phyloP scores from a whole-genome alignment of 2,329 filamentous ascomycete genomes.

The Colletotrichum noveboracense region DNA sequence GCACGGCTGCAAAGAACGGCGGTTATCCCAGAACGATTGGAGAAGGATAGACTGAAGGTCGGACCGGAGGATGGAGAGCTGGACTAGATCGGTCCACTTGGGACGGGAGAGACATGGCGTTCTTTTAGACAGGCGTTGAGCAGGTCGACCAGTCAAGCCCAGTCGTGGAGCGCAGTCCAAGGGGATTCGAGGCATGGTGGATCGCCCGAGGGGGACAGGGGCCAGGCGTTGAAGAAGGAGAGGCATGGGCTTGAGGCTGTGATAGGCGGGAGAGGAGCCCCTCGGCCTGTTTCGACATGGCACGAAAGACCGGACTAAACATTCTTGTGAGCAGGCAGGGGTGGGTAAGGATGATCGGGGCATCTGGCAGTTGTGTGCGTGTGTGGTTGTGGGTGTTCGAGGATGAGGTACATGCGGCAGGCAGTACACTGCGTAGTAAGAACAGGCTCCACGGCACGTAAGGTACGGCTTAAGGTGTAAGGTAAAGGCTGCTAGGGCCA shows the following conservation, averaged over 20 bases:
- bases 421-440: background rate
- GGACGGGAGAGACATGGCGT: slow-evolving; percentile 23
- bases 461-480: background rate
- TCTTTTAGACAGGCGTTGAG: slow-evolving; percentile 29
- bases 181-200: slow-evolving; percentile 44
- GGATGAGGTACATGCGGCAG: background rate
- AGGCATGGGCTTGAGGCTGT: slow-evolving; percentile 21
- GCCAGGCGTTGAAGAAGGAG: slow-evolving; percentile 23
- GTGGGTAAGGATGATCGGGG: slow-evolving; percentile 5
- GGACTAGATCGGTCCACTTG: slow-evolving; percentile 22
- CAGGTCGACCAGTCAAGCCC: slow-evolving; percentile 35
- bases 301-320: slow-evolving; percentile 22
- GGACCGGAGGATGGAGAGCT: slow-evolving; percentile 19
- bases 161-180: slow-evolving; percentile 36
- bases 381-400: background rate
- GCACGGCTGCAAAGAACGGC: slow-evolving; percentile 39
- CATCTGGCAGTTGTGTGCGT: slow-evolving; percentile 5
- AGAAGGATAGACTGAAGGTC: slow-evolving; percentile 26
- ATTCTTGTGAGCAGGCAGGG: slow-evolving; percentile 31
- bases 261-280: slow-evolving; percentile 32
- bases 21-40: slow-evolving; percentile 37
- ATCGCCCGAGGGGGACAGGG: slow-evolving; percentile 34
- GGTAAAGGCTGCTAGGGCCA: slow-evolving; percentile 2
- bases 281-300: slow-evolving; percentile 25
- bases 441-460: background rate